A percentile compares a stretch with the other conserved stretches of the same genome.
These are phyloP conservation scores for Hanseniaspora guilliermondii DNA, from an alignment of 805 yeast genomes.

Conservation along the genomic window DNA sequence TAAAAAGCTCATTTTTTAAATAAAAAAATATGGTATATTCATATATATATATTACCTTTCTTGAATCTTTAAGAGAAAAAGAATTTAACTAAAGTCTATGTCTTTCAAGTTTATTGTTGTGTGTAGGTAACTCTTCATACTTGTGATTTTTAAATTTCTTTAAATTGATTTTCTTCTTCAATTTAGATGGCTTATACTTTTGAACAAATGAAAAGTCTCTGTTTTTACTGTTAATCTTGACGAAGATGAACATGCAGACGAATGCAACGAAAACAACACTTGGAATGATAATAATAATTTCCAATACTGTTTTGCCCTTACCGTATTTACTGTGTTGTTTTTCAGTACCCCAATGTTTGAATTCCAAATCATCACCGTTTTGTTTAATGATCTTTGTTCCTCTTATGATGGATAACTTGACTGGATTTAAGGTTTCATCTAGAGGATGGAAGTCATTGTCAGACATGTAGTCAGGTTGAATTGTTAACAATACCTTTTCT, in stretches of 20 bases:
- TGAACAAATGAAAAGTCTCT: conserved; percentile 40
- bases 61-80: neutral
- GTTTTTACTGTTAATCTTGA: conserved; percentile 42
- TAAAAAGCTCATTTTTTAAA: conserved; percentile 3
- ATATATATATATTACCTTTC: no score
- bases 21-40: no score
- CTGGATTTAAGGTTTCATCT: conserved; percentile 31
- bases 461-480: conserved; percentile 56
- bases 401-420: conserved; percentile 34
- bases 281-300: conserved; percentile 57
- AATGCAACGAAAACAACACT: conserved; percentile 49
- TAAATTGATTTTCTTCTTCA: conserved; percentile 29
- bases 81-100: neutral
- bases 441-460: conserved; percentile 56
- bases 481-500: conserved; percentile 48
- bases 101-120: conserved; percentile 18
- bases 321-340: conserved; percentile 22
- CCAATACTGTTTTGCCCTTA: conserved; percentile 35
- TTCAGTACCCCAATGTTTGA: conserved; percentile 34
- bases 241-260: conserved; percentile 52
- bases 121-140: conserved; percentile 33
- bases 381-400: conserved; percentile 33
- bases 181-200: conserved; percentile 26
- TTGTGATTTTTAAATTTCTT: conserved; percentile 29
- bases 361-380: conserved; percentile 33